These are phyloP conservation scores for Panaeolus cyanescens DNA, from an alignment of 768 basidiomycete species.

Conservation along the genomic window DNA sequence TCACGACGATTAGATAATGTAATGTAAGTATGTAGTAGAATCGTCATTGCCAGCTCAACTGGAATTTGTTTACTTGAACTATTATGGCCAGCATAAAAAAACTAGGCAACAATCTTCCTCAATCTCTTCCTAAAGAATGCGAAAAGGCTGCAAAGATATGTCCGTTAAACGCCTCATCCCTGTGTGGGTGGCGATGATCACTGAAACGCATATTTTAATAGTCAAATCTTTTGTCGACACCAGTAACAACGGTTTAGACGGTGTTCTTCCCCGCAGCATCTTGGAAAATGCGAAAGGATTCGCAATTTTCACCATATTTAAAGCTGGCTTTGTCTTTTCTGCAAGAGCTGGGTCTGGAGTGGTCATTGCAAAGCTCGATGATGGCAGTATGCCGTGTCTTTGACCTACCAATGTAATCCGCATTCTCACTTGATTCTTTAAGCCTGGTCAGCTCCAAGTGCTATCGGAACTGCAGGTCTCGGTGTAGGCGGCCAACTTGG, in stretches of 20 bases:
- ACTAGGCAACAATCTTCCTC: constrained; percentile 32
- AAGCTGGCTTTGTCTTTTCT: constrained; percentile 73
- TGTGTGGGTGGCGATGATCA: constrained; percentile 6
- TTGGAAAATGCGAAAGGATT: constrained; percentile 67
- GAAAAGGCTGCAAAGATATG: constrained; percentile 87
- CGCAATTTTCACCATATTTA: constrained; percentile 89
- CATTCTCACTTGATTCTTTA: constrained; percentile 2
- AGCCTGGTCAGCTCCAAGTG: constrained; percentile 95
- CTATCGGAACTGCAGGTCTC: constrained; percentile 90
- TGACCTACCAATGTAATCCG: constrained; percentile 3
- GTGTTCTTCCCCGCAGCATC: constrained; percentile 54
- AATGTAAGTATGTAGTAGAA: no score
- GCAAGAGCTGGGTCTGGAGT: constrained; percentile 85
- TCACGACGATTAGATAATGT: no score
- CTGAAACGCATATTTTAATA: constrained; percentile 27
- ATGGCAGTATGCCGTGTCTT: constrained; percentile 68
- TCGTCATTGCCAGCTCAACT: not conserved
- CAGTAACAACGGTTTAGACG: constrained; percentile 83
- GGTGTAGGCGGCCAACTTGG: constrained; percentile 86
- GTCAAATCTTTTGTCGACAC: constrained; percentile 85
- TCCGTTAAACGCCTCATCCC: constrained; percentile 32
- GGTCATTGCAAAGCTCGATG: constrained; percentile 80
- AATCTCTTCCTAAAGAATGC: constrained; percentile 80
- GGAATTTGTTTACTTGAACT: not conserved
- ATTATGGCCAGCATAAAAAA: not conserved